Percentiles rank a stretch among this genome's conserved stretches.
phyloP scores from a whole-genome alignment of 257 asterid genomes.

The Primulina tabacum region DNA sequence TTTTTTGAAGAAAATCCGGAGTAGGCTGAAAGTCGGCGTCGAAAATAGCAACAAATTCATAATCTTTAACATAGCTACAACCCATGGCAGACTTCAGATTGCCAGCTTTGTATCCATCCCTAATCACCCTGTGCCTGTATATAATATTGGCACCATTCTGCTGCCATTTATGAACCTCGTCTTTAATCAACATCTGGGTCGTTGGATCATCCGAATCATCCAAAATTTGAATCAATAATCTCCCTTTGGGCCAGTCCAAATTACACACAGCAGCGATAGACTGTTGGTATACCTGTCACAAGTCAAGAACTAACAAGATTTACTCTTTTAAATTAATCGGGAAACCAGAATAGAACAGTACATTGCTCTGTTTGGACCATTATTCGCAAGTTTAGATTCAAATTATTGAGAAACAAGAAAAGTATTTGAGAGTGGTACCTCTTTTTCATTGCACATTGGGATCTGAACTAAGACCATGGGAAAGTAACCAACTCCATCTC shows the following conservation, averaged over 20 bases:
- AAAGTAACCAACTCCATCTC: slow-evolving; percentile 3
- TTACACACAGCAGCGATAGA: slow-evolving; percentile 25
- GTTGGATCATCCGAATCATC: slow-evolving; percentile 24
- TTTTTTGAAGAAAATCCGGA: slow-evolving; percentile 41
- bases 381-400: not conserved
- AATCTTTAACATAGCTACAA: slow-evolving; percentile 43
- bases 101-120: slow-evolving; percentile 60
- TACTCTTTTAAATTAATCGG: not conserved
- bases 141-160: slow-evolving; percentile 24
- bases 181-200: slow-evolving; percentile 18
- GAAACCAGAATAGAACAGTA: not conserved
- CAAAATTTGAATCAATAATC: slow-evolving; percentile 20
- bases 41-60: slow-evolving; percentile 55
- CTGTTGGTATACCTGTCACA: slow-evolving; percentile 20
- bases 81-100: slow-evolving; percentile 46
- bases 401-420: not conserved
- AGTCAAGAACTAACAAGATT: not conserved
- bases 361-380: not conserved
- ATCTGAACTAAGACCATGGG: slow-evolving; percentile 26
- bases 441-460: slow-evolving; percentile 26
- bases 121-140: slow-evolving; percentile 34
- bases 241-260: slow-evolving; percentile 25
- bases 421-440: slow-evolving; percentile 5
- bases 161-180: slow-evolving; percentile 27
- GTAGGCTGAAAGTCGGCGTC: slow-evolving; percentile 59